Evolutionary conservation across 257 asterid species (phyloP).

Genomic region (Datura wrightii): DNA sequence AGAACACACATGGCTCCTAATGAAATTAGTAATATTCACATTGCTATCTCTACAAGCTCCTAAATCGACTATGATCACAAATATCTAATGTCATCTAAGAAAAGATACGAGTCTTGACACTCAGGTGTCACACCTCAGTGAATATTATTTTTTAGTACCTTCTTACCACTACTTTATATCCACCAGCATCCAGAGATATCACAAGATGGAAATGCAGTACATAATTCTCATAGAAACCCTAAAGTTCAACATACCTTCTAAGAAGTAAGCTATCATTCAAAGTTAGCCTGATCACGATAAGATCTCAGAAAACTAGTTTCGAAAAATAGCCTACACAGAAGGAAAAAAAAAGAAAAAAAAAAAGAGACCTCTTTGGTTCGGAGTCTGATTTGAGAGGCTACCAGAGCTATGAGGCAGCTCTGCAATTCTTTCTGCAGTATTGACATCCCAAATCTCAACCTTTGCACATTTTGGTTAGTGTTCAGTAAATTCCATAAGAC

Average conservation of each 20-base stretch:
- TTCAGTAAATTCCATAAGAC: slow-evolving; percentile 11
- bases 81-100: background rate
- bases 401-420: slow-evolving; percentile 53
- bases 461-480: slow-evolving; percentile 34
- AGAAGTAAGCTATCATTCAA: background rate
- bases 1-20: background rate
- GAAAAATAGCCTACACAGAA: background rate
- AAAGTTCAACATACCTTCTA: slow-evolving; percentile 8
- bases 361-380: slow-evolving; percentile 59
- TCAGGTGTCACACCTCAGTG: background rate
- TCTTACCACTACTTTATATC: background rate
- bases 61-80: background rate
- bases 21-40: background rate
- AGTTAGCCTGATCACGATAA: background rate
- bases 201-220: background rate
- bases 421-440: slow-evolving; percentile 55
- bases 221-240: background rate
- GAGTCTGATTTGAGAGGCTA: slow-evolving; percentile 41
- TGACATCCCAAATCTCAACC: slow-evolving; percentile 87
- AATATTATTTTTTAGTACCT: background rate
- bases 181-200: slow-evolving; percentile 1
- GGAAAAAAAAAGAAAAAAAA: background rate
- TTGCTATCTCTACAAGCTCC: background rate
- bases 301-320: background rate
- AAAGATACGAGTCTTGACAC: background rate